phyloP scores from a whole-genome alignment of 176 grass and related monocot genomes.

The Oropetium thomaeum region DNA sequence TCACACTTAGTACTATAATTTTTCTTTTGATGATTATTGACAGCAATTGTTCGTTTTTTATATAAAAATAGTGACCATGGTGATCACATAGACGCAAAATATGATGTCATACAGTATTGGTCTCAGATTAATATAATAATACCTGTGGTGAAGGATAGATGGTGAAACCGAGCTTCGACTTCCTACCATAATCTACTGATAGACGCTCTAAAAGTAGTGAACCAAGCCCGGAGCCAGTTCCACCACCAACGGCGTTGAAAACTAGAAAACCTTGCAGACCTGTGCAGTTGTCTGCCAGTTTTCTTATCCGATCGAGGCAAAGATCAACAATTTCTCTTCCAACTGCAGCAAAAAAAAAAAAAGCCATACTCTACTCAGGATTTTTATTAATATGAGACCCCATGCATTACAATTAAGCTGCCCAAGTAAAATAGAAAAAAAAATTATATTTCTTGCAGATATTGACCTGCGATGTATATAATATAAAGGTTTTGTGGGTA shows the following conservation, averaged over 20 bases:
- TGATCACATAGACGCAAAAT: background rate
- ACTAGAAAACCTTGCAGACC: slow-evolving; percentile 77
- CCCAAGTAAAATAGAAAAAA: background rate
- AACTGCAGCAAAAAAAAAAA: slow-evolving; percentile 42
- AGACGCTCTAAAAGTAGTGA: slow-evolving; percentile 73
- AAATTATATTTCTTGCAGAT: background rate
- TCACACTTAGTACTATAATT: background rate
- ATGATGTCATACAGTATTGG: background rate
- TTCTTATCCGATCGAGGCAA: slow-evolving; percentile 75
- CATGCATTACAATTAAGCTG: background rate
- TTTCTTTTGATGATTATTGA: background rate
- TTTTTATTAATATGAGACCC: background rate
- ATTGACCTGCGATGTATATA: background rate
- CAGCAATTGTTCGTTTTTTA: background rate
- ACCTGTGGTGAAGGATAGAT: slow-evolving; percentile 86
- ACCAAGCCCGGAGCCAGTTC: slow-evolving; percentile 76
- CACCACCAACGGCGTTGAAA: slow-evolving; percentile 81
- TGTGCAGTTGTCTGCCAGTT: slow-evolving; percentile 83
- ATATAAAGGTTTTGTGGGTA: background rate
- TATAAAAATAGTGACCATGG: background rate
- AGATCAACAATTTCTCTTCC: slow-evolving; percentile 69
- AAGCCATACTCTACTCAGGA: background rate
- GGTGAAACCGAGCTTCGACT: slow-evolving; percentile 87
- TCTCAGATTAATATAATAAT: background rate
- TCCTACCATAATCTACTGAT: slow-evolving; percentile 77